Evolutionary conservation across 202 grass and related monocot species (phyloP), one percentile per base, ranked within the genome.

Genomic region (Zizania palustris): DNA sequence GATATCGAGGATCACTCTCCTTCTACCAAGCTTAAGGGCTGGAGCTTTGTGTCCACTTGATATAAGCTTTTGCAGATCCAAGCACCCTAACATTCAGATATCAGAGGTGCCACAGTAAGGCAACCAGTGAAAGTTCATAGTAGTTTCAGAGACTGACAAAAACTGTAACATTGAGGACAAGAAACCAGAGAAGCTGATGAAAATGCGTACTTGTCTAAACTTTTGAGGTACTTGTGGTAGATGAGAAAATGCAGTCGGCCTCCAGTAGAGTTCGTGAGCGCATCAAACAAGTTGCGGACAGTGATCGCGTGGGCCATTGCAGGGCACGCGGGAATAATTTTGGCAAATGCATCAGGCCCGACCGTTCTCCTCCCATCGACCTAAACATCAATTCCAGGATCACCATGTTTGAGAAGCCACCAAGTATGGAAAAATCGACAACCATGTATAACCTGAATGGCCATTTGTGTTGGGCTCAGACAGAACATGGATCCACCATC

Each of bases 161-260:
- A 10, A 11, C 10, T 35, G 4, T 13, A 43, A 46, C 12, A 58
- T 9, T 11, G 21, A 45, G 40, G 28, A 45, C 3, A 36, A 63
- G 15, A 36, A 28, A 11, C 16, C 7, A 13, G 63, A 44, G 22
- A 41, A 11, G 10, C 54, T 8, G 3, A 21, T 18, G 34, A 5
- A 34, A 18, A 4, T 22, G 56, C 86, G 8, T 79, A 92, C 93
- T 88, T 83, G 28, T 94, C 57, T 51, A 98, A 69, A 75, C 42
- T 88, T 60, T 85, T 94, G 55, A 98, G 88, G 63, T 92, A 98
- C 74, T 94, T 98, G 71, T 93, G 82, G 73, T 95, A 95, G 76
- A 95, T 90, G 48, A 98, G 91, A 74, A 94, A 98, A 76, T 94
- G 91, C 69, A 98, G 71, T 16, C 89, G 78, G 51, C 95, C 91